phyloP scores from a whole-genome alignment of 2,329 filamentous ascomycete species.

The Diplodia scrobiculata region DNA sequence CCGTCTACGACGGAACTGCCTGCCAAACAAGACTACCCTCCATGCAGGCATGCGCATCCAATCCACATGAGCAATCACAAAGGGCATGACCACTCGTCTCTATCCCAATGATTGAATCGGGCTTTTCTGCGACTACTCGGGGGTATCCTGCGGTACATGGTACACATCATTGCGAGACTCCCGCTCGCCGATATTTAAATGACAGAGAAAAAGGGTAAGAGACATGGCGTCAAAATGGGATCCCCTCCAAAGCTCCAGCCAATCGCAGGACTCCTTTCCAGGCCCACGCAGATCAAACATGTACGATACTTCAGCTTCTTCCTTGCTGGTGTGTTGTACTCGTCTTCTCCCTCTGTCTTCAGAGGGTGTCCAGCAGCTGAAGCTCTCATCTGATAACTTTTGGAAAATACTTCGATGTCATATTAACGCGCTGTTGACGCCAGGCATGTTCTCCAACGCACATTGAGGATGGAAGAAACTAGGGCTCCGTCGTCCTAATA shows the following conservation, averaged over 20 bases:
- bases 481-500: slow-evolving; percentile 35
- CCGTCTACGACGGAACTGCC: no score
- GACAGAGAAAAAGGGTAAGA: neutral
- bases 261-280: neutral
- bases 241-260: neutral
- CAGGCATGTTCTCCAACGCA: neutral
- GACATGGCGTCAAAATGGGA: neutral
- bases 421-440: neutral
- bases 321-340: neutral
- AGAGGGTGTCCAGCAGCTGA: neutral
- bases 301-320: neutral
- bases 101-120: neutral
- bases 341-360: neutral
- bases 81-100: neutral
- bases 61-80: neutral
- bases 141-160: slow-evolving; percentile 14
- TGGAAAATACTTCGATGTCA: neutral
- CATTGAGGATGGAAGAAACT: neutral
- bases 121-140: slow-evolving; percentile 7
- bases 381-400: neutral
- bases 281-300: neutral
- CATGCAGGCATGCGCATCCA: no score
- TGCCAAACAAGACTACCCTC: no score
- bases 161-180: neutral
- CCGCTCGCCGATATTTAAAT: neutral